Base-by-base conservation (phyloP, 345 rosid species). In the Stellera chamaejasme region DNA sequence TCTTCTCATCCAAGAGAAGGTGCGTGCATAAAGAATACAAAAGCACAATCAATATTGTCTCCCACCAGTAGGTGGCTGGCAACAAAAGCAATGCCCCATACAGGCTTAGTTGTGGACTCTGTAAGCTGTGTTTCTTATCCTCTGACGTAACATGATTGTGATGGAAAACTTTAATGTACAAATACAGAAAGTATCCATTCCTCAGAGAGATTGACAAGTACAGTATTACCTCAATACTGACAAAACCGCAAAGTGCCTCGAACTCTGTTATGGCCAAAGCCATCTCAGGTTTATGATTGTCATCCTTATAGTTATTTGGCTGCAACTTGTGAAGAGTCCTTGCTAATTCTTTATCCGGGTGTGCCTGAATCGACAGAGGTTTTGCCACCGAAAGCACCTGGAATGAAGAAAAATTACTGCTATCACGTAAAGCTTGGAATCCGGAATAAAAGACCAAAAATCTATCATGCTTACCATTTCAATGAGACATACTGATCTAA, bases 261-360 rank as follows among this genome's bases (percentile, higher is more conserved):
- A 87, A 90, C 62, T 87, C 77, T 4, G 99, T 94, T 43, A 83
- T 71, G 2, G 99, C 99, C 79, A 94, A 78, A 55, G 99, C 99
- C 99, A 94, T 94, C 64, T 94, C 99, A 19, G 92, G 97, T 75
- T 94, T 94, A 73, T 94, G 97, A 74, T 87, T 94, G 47, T 69
- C 92, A 49, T 94, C 96, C 79, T 83, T 87, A 39, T 90, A 94
- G 45, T 77, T 68, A 78, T 77, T 60, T 16, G 99, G 99, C 51
- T 48, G 85, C 75, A 77, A 72, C 71, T 83, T 80, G 51, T 90
- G 96, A 74, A 94, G 66, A 50, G 65, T 67, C 75, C 73, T 73
- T 6, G 97, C 97, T 66, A 82, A 74, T 57, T 73, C 65, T 75
- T 90, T 90, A 75, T 94, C 97, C 0, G 97, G 99, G 75, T 94